These are phyloP conservation scores for Blastocystis sp. DNA, from an alignment of 352 stramenopile species.

Conservation along the genomic window DNA sequence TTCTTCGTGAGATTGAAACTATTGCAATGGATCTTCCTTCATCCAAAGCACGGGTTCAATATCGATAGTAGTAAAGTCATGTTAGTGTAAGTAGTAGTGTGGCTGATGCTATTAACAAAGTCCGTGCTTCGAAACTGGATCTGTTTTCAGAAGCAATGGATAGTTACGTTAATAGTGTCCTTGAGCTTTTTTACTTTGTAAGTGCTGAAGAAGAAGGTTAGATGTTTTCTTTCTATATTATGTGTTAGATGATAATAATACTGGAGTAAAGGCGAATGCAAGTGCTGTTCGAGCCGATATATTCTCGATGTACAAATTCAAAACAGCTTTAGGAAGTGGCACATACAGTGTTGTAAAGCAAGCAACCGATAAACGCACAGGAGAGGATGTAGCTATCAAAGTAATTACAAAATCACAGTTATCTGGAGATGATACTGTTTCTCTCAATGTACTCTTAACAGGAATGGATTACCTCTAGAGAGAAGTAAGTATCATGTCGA, in stretches of 20 bases:
- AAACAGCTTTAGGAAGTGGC: constrained; percentile 13
- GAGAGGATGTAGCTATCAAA: constrained; percentile 61
- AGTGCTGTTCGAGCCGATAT: constrained; percentile 42
- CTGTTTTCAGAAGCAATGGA: constrained; percentile 63
- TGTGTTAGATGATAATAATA: constrained; percentile 64
- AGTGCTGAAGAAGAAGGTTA: constrained; percentile 34
- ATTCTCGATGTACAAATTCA: constrained; percentile 64
- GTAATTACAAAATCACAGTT: constrained; percentile 64
- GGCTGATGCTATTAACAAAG: constrained; percentile 57
- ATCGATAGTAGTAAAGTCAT: constrained; percentile 11
- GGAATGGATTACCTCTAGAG: neutral
- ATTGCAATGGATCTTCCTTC: constrained; percentile 67
- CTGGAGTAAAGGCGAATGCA: constrained; percentile 38
- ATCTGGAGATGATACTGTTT: constrained; percentile 53
- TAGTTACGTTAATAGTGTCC: constrained; percentile 55
- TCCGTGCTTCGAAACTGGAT: constrained; percentile 53
- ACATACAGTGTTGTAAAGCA: constrained; percentile 67
- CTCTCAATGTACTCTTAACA: neutral
- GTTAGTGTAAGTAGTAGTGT: neutral
- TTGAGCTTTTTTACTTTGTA: constrained; percentile 62
- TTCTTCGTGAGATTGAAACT: constrained; percentile 63
- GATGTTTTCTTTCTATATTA: neutral
- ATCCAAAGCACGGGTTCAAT: constrained; percentile 33
- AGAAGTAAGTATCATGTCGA: constrained; percentile 63
- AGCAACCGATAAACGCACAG: constrained; percentile 28